A percentile compares a stretch with the other conserved stretches of the same genome.
phyloP scores from a whole-genome alignment of 257 asterid genomes.

The Solanum piurae region DNA sequence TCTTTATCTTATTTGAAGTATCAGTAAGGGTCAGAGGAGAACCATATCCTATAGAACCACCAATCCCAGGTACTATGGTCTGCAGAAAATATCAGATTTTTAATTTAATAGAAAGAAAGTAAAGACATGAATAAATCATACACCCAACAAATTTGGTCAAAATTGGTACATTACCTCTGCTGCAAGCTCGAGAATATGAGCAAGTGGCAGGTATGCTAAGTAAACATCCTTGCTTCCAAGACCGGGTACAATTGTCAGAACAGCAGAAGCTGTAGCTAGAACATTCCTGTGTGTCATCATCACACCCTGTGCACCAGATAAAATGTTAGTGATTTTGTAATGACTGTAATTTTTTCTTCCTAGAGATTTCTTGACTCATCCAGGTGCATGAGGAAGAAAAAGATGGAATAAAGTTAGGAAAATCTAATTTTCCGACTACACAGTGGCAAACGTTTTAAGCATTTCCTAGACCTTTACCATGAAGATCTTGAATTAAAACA shows the following conservation, averaged over 20 bases:
- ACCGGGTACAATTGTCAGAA: constrained; percentile 77
- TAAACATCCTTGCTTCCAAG: constrained; percentile 70
- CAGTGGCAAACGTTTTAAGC: background rate
- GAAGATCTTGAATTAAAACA: background rate
- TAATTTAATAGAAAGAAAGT: background rate
- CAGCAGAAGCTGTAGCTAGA: constrained; percentile 90
- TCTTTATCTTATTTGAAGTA: constrained; percentile 87
- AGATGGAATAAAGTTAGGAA: background rate
- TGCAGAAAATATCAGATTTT: constrained; percentile 17
- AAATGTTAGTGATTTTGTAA: background rate
- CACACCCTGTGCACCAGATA: constrained; percentile 57
- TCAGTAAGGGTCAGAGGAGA: constrained; percentile 94
- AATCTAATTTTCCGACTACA: background rate
- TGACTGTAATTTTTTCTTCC: background rate
- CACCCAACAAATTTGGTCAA: background rate
- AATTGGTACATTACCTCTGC: constrained; percentile 62
- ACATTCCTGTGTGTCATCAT: constrained; percentile 96
- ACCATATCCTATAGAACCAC: constrained; percentile 94
- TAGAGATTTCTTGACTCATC: background rate
- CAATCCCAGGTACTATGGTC: constrained; percentile 69
- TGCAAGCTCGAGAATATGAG: constrained; percentile 94
- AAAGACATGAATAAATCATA: background rate
- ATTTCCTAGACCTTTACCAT: background rate
- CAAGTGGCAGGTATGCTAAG: constrained; percentile 90
- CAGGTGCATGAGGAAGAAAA: background rate